Evolutionary conservation across 139 green algal species (phyloP).

Genomic region (Diplosphaera chodatii): DNA sequence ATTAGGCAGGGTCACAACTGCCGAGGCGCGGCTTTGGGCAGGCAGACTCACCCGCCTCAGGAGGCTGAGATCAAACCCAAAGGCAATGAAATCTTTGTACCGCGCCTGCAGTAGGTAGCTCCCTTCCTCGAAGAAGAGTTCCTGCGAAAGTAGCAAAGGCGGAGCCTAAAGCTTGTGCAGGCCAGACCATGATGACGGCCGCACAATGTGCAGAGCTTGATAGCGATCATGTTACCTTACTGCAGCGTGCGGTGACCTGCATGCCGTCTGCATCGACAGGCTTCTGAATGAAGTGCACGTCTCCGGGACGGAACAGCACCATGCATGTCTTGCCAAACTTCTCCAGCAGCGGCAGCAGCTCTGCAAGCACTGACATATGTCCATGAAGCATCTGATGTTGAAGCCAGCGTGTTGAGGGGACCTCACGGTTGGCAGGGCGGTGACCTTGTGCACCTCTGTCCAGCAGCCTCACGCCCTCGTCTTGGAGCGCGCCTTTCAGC

Average conservation of each 20-base stretch:
- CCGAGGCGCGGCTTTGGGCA: too few species aligned
- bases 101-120: slow-evolving; percentile 42
- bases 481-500: background rate
- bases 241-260: slow-evolving; percentile 48
- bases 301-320: slow-evolving; percentile 48
- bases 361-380: too few species aligned
- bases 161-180: too few species aligned
- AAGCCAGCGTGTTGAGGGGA: too few species aligned
- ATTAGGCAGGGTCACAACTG: too few species aligned
- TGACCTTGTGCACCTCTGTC: background rate
- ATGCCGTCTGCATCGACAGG: slow-evolving; percentile 57
- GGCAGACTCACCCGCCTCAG: slow-evolving; percentile 66
- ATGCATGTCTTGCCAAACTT: slow-evolving; percentile 74
- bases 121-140: slow-evolving; percentile 50
- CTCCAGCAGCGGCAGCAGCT: slow-evolving; percentile 65
- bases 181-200: too few species aligned
- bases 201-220: background rate
- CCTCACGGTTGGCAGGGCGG: too few species aligned
- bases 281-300: slow-evolving; percentile 63
- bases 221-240: slow-evolving; percentile 14
- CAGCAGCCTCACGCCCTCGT: background rate
- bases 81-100: slow-evolving; percentile 66
- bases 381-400: too few species aligned
- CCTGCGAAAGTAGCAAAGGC: too few species aligned
- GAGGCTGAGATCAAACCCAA: slow-evolving; percentile 56